Conservation (phyloP, 495 filamentous ascomycete species). For the Hyaloscypha variabilis region DNA sequence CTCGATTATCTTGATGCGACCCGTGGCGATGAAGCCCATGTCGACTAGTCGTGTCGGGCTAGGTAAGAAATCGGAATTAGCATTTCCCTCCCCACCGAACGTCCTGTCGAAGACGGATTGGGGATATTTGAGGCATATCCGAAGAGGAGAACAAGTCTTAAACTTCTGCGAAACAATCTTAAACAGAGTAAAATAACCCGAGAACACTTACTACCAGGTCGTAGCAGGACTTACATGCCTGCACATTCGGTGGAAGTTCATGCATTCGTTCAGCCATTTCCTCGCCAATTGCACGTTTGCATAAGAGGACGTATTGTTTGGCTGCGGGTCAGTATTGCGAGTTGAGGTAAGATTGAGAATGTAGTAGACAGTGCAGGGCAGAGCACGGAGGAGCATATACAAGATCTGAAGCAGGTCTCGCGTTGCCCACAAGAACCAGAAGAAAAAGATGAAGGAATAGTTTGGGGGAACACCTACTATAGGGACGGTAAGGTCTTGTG, state of each 20-base stretch:
- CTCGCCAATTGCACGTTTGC: slow-evolving; percentile 6
- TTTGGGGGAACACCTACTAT: slow-evolving; percentile 1
- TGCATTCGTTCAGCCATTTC: slow-evolving; percentile 14
- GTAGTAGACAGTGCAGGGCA: too few relatives aligned
- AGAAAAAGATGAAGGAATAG: neutral
- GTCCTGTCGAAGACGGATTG: neutral
- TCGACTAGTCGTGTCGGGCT: slow-evolving; percentile 10
- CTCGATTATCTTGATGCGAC: slow-evolving; percentile 8
- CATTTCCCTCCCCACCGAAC: neutral
- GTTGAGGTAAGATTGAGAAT: too few relatives aligned
- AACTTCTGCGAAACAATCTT: neutral
- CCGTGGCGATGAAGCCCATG: slow-evolving; percentile 11
- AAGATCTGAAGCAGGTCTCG: neutral
- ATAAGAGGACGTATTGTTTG: slow-evolving; percentile 12
- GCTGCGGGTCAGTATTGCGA: neutral
- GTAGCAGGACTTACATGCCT: slow-evolving; percentile 13
- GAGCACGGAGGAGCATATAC: neutral
- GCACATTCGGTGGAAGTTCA: slow-evolving; percentile 12
- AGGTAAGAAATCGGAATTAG: slow-evolving; percentile 1
- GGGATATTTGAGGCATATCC: neutral
- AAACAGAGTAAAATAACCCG: neutral
- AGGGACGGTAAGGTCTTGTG: slow-evolving; percentile 4
- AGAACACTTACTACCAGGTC: slow-evolving; percentile 9
- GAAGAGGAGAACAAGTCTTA: too few relatives aligned
- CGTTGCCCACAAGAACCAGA: too few relatives aligned